phyloP scores from a whole-genome alignment of 1,284 basidiomycete genomes.

The Austroboletus niveus region DNA sequence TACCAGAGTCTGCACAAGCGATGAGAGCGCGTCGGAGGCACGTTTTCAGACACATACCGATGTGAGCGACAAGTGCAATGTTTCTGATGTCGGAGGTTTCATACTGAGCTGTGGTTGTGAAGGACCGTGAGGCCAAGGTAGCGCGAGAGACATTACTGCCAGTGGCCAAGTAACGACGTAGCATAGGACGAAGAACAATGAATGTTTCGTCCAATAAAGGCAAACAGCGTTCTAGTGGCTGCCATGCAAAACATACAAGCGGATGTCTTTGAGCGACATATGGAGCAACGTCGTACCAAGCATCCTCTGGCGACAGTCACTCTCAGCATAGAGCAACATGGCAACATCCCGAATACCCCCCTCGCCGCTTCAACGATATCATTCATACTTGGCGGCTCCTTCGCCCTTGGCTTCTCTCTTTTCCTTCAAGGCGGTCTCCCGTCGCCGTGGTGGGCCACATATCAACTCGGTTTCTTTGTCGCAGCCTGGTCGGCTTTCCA shows the following conservation, averaged over 20 bases:
- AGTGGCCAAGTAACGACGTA: constrained; percentile 4
- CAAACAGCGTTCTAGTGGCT: constrained; percentile 6
- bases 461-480: constrained; percentile 80
- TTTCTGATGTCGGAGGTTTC: constrained; percentile 55
- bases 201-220: constrained; percentile 12
- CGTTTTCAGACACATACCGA: constrained; percentile 47
- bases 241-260: constrained; percentile 20
- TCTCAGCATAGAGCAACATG: constrained; percentile 43
- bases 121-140: constrained; percentile 14
- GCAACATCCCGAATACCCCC: constrained; percentile 81
- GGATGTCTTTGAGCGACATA: constrained; percentile 46
- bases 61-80: constrained; percentile 82
- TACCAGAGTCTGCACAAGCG: constrained; percentile 71
- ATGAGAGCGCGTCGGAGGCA: constrained; percentile 16
- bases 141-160: constrained; percentile 6
- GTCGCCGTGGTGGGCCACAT: constrained; percentile 63
- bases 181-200: constrained; percentile 17
- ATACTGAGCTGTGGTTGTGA: constrained; percentile 18
- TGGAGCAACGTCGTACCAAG: constrained; percentile 39
- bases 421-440: constrained; percentile 47
- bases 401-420: constrained; percentile 52
- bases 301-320: constrained; percentile 59
- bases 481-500: constrained; percentile 86
- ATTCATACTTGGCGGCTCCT: constrained; percentile 68
- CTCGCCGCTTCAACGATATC: constrained; percentile 71